Evolutionary conservation across 1,139 yeast species (phyloP).

Genomic region (Debaryomyces robertsiae): DNA sequence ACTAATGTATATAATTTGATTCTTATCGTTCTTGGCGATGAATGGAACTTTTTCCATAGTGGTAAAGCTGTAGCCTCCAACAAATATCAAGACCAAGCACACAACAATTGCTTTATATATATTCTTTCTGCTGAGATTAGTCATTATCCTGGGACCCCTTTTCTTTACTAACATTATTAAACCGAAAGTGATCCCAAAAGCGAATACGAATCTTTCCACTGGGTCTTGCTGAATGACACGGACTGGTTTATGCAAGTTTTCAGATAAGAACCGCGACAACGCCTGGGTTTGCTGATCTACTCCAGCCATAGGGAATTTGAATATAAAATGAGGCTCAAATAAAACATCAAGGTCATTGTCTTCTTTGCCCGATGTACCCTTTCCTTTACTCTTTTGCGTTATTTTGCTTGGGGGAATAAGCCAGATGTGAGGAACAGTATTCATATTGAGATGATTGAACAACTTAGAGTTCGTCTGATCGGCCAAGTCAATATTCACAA

Average conservation of each 20-base stretch:
- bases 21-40: slow-evolving; percentile 52
- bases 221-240: slow-evolving; percentile 47
- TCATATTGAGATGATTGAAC: slow-evolving; percentile 43
- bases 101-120: slow-evolving; percentile 44
- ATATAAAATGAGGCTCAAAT: slow-evolving; percentile 34
- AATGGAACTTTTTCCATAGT: slow-evolving; percentile 63
- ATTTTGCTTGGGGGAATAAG: slow-evolving; percentile 54
- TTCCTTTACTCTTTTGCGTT: slow-evolving; percentile 9
- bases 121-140: slow-evolving; percentile 32
- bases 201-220: slow-evolving; percentile 40
- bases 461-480: slow-evolving; percentile 37
- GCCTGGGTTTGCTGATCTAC: slow-evolving; percentile 38
- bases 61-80: slow-evolving; percentile 67
- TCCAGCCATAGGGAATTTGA: slow-evolving; percentile 31
- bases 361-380: slow-evolving; percentile 17
- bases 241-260: slow-evolving; percentile 45
- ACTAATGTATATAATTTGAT: slow-evolving; percentile 54
- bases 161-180: slow-evolving; percentile 53
- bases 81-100: slow-evolving; percentile 42
- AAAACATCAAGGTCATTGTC: slow-evolving; percentile 30
- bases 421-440: slow-evolving; percentile 65
- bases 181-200: slow-evolving; percentile 49
- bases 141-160: slow-evolving; percentile 41
- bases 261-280: slow-evolving; percentile 56
- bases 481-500: slow-evolving; percentile 54